Percentiles rank a stretch among this genome's conserved stretches.
These are phyloP conservation scores for Phtheirospermum japonicum DNA, from an alignment of 257 asterid genomes.

Conservation along the genomic window DNA sequence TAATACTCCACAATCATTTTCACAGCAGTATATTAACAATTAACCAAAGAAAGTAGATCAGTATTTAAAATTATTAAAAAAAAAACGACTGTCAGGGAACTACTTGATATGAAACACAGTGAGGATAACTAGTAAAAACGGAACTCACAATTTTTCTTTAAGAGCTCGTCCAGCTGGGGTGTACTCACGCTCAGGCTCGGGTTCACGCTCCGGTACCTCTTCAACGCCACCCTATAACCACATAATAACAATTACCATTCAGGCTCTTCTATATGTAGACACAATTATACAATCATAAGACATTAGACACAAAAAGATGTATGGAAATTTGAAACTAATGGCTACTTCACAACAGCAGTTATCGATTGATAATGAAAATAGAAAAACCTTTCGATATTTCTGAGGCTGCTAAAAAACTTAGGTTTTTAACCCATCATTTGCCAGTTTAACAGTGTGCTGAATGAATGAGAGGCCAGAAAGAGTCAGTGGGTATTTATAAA, in stretches of 20 bases:
- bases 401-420: background rate
- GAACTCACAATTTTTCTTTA: conserved; percentile 85
- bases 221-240: conserved; percentile 55
- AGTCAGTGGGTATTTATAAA: background rate
- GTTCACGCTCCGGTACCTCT: conserved; percentile 61
- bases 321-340: background rate
- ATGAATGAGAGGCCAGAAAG: background rate
- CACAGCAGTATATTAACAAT: background rate
- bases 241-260: conserved; percentile 27
- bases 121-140: background rate
- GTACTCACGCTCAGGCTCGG: conserved; percentile 68
- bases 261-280: background rate
- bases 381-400: background rate
- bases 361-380: background rate
- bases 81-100: too few relatives aligned
- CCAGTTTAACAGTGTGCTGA: background rate
- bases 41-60: too few relatives aligned
- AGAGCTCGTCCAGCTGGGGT: conserved; percentile 79
- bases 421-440: background rate
- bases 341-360: background rate
- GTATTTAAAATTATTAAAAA: too few relatives aligned
- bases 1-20: background rate
- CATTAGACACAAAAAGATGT: background rate
- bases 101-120: background rate
- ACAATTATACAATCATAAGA: background rate